Evolutionary conservation across 768 basidiomycete genomes (phyloP), one percentile per base, ranked within the genome.

Genomic region (Naganishia kalamii): DNA sequence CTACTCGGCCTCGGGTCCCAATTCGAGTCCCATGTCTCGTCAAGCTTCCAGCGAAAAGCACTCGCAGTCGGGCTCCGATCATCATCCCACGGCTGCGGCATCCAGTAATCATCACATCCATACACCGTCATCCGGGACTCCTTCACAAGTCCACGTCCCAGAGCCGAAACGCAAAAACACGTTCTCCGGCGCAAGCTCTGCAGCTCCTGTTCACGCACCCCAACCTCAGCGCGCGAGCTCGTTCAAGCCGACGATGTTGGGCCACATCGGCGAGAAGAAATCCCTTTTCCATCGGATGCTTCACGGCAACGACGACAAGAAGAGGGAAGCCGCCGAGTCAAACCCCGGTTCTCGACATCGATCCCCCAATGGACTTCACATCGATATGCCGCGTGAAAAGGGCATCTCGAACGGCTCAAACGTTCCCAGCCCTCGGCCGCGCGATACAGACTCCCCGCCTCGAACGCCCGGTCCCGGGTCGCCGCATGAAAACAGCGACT

Each of bases 201-300:
- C 54, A 23, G 4, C 51, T 32, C 51, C 51, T 3, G 35, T 65
- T 23, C 64, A 65, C 48, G 64, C 64, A 21, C 64, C 64, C 13
- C 64, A 65, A 21, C 64, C 64, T 49, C 64, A 65, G 23, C 52
- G 64, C 12, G n/a, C 64, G 13, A 29, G 25, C 2, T 59, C 23
- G 10, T 65, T 68, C 48, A 75, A 75, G 41, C 75, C 77, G 7
- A 60, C 65, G 13, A 75, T 75, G 69, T 65, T 75, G 17, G 71
- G 69, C 33, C 66, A 63, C 29, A 65, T 66, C 13, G 74, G 71
- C 15, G 71, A 70, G 51, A 76, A 77, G 72, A 75, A 76, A 66
- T 68, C 66, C 11, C 75, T 78, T 68, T 73, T 78, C 40, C 74
- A 75, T 51, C 73, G 72, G 54, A 77, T 77, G 74, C 73, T 77